Percentiles rank a stretch among this genome's conserved stretches.
These are phyloP conservation scores for Hyphopichia burtonii DNA, from an alignment of 1,139 yeast genomes.

Conservation along the genomic window DNA sequence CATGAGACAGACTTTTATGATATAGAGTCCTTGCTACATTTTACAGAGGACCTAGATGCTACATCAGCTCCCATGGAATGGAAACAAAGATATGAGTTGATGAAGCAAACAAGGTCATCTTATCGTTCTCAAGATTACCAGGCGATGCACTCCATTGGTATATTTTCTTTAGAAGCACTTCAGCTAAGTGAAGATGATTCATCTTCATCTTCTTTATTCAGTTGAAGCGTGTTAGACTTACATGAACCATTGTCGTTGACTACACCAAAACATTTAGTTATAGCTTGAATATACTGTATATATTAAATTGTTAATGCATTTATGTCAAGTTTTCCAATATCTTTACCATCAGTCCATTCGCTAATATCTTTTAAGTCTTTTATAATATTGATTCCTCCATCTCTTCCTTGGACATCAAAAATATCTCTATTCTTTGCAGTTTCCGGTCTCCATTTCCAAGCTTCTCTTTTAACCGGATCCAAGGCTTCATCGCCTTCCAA, in stretches of 20 bases:
- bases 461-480: conserved; percentile 10
- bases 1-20: neutral
- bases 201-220: neutral
- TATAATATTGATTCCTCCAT: conserved; percentile 22
- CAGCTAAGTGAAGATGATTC: neutral
- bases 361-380: conserved; percentile 21
- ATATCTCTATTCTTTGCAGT: conserved; percentile 12
- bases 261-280: too few species aligned
- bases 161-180: neutral
- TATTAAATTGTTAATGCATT: neutral
- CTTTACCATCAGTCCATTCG: conserved; percentile 15
- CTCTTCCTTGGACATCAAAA: conserved; percentile 17
- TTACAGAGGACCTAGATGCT: conserved; percentile 1
- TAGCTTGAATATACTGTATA: too few species aligned
- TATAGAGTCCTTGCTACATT: neutral
- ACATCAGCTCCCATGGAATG: neutral
- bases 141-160: neutral
- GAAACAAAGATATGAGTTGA: neutral
- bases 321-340: neutral
- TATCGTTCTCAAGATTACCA: neutral
- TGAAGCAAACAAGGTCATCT: neutral
- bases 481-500: conserved; percentile 14
- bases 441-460: conserved; percentile 25
- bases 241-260: neutral
- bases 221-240: neutral